Evolutionary conservation across 306 rosid species (phyloP).

Genomic region (Oemleria cerasiformis): DNA sequence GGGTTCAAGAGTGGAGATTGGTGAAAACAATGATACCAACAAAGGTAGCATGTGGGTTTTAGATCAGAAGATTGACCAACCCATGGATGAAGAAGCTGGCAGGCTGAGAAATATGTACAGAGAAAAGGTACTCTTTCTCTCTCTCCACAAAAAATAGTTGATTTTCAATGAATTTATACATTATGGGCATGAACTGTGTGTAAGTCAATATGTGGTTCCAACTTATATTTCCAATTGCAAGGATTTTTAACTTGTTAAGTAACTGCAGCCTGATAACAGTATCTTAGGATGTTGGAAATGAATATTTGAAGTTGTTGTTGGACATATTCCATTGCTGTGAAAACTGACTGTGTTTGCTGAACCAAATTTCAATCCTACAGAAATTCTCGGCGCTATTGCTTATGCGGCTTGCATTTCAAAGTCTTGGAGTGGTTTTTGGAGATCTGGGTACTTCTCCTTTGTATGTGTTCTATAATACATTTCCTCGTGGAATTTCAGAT

Average conservation of each 20-base stretch:
- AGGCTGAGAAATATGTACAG: constrained; percentile 84
- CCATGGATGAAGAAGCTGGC: constrained; percentile 96
- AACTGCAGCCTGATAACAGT: not conserved
- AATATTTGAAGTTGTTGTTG: not conserved
- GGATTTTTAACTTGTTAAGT: not conserved
- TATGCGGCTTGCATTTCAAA: constrained; percentile 88
- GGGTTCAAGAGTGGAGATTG: constrained; percentile 59
- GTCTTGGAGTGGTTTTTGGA: constrained; percentile 97
- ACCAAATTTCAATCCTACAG: constrained; percentile 44
- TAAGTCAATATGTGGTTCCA: not conserved
- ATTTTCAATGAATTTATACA: not conserved
- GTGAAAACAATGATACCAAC: constrained; percentile 41
- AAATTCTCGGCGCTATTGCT: constrained; percentile 77
- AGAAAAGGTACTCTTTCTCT: constrained; percentile 59
- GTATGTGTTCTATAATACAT: constrained; percentile 92
- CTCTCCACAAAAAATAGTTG: not conserved
- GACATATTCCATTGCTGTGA: too few species aligned
- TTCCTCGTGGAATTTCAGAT: constrained; percentile 67
- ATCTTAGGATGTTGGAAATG: not conserved
- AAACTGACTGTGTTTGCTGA: constrained; percentile 30
- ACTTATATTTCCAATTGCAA: not conserved
- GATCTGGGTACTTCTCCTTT: constrained; percentile 98
- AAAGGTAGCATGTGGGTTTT: constrained; percentile 89
- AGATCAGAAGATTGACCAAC: constrained; percentile 88
- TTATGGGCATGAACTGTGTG: not conserved